Evolutionary conservation across 306 rosid genomes (phyloP).

Genomic region (Betula pendula): DNA sequence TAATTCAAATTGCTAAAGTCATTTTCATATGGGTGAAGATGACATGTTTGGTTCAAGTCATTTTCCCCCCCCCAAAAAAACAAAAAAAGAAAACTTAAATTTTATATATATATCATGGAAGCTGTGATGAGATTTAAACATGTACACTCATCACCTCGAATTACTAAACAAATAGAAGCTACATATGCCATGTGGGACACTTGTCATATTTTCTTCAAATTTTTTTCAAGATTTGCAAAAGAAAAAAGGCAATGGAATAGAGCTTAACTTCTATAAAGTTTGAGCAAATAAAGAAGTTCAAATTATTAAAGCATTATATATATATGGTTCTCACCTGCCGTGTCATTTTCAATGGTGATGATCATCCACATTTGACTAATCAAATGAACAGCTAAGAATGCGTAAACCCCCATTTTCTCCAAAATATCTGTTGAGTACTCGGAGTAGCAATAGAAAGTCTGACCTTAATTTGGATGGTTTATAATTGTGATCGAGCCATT

Average conservation of each 20-base stretch:
- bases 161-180: conserved; percentile 25
- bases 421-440: conserved; percentile 1
- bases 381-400: neutral
- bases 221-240: conserved; percentile 35
- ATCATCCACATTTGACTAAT: conserved; percentile 25
- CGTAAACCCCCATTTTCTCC: conserved; percentile 5
- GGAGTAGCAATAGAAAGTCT: neutral
- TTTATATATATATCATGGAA: neutral
- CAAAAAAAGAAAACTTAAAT: neutral
- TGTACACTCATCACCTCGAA: conserved; percentile 32
- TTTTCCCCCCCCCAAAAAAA: conserved; percentile 36
- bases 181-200: conserved; percentile 23
- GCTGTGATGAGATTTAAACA: conserved; percentile 40
- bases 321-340: conserved; percentile 13
- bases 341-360: conserved; percentile 26
- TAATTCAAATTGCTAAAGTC: conserved; percentile 24
- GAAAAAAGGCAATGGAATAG: conserved; percentile 2
- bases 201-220: conserved; percentile 24
- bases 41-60: conserved; percentile 47
- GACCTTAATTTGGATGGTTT: neutral
- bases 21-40: conserved; percentile 17
- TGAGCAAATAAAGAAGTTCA: conserved; percentile 19
- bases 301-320: neutral
- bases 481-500: neutral
- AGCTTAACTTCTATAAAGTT: conserved; percentile 27